Conservation (phyloP, 257 asterid genomes). For the Orobanche coerulescens region DNA sequence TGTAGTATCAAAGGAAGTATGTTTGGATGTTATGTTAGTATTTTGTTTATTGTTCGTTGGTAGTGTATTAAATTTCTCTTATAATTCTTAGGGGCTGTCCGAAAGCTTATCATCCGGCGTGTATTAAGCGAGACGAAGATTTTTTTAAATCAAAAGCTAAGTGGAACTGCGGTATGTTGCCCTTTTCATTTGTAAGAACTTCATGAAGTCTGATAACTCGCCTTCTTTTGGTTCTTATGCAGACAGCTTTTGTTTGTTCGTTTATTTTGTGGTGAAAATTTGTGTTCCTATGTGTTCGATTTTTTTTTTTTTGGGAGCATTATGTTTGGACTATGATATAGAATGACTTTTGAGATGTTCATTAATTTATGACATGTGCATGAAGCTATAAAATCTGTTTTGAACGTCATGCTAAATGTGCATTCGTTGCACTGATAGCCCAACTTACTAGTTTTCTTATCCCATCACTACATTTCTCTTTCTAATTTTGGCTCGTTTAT, state of each 20-base stretch:
- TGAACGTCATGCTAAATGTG: constrained; percentile 1
- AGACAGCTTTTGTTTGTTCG: neutral
- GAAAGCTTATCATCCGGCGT: constrained; percentile 90
- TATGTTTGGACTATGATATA: neutral
- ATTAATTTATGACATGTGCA: neutral
- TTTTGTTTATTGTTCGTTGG: neutral
- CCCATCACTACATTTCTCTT: neutral
- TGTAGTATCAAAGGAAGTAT: neutral
- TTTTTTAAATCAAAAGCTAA: constrained; percentile 71
- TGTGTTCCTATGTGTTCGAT: neutral
- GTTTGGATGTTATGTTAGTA: neutral
- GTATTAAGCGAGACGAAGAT: constrained; percentile 86
- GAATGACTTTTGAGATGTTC: neutral
- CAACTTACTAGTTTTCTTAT: neutral
- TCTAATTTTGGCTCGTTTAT: neutral
- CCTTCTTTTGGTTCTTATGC: neutral
- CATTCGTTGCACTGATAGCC: neutral
- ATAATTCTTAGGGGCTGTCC: constrained; percentile 80
- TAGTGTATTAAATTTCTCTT: constrained; percentile 16
- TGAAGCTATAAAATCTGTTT: neutral
- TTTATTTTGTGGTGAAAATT: neutral
- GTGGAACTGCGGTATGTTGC: constrained; percentile 73
- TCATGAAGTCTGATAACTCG: neutral
- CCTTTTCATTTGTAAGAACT: neutral
- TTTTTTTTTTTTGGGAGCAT: constrained; percentile 6